Evolutionary conservation across 1,284 basidiomycete species (phyloP), one percentile per base, ranked within the genome.

Genomic region (Apiotrichum akiyoshidainum): DNA sequence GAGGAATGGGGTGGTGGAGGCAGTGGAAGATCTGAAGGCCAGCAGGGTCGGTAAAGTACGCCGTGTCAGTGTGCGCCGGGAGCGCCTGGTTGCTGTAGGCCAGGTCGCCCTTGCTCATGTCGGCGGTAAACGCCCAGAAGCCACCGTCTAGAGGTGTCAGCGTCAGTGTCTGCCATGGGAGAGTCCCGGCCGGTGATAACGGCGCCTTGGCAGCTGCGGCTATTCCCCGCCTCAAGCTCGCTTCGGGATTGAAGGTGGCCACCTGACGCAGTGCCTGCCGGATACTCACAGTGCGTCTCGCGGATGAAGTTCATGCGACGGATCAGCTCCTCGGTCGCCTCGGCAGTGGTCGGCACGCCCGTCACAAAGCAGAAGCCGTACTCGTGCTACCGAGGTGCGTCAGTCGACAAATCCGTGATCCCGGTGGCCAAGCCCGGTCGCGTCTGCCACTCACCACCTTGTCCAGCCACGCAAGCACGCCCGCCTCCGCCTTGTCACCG

Each of bases 71-170:
- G 74, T 99, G 95, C 0, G 92, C 92, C 10, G 85, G 86, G 7
- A 99, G 84, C 1, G 88, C 88, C 44, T 96, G 78, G 21, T 87
- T 90, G 10, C 92, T 94, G 78, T 99, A 99, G 0, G 81, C 81
- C 8, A 91, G 87, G 73, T 98, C 94, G 21, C 92, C 92, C 70
- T 90, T 92, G 13, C 88, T 86, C 21, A 96, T 83, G 72, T 96
- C 87, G 0, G 93, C 87, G 1, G 93, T 97, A 71, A 99, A 96
- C 70, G 97, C 92, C 94, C 95, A 99, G 77, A 98, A 95, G 51
- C 86, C 86, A 37, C 91, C 92, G 67, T 94, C 90, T 92, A 59
- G 37, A 37, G 26, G 26, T 11, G 11, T 47, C 5, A 54, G 59
- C 21, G 26, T 45, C 40, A 60, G 3, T 31, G 7, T 31, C 26